Base-by-base conservation (phyloP, 305 asterid species). In the Fraxinus ornus region DNA sequence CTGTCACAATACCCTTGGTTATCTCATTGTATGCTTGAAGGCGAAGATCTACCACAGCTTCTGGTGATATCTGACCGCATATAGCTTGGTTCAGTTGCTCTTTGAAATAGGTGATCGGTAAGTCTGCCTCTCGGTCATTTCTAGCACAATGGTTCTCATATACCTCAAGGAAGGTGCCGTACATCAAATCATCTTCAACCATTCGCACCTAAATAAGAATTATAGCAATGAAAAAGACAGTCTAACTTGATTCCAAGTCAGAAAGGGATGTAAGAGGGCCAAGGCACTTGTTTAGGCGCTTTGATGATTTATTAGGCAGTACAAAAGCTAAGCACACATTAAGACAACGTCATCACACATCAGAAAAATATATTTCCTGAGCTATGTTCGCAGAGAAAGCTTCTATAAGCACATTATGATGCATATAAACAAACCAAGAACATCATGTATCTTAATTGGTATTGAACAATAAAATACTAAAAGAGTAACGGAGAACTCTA, bases 121-220 rank as follows among this genome's bases (percentile, higher is more conserved):
- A 86, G 83, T 97, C 99, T 24, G 99, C 96, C 88, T 97, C 99
- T 73, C 97, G 85, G 82, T 93, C 94, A 80, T 97, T 92, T 86
- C 99, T 92, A 79, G 99, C 97, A 92, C 98, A 97, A 80, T 97
- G 97, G 86, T 93, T 97, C 90, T 97, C 99, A 82, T 97, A 97
- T 76, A 97, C 99, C 94, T 97, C 98, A 26, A 97, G 94, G 87
- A 94, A 93, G 82, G 98, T 97, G 92, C 95, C 94, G 90, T 97
- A 95, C 94, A 94, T 95, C 77, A 97, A 87, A 90, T 97, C 99
- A 84, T 97, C 99, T 88, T 97, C 99, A 60, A 97, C 99, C 98
- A 97, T 94, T 66, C 97, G 98, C 49, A 97, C 99, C 99, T 97
- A 86, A 24, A 62, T n/a, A 55, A 82, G 32, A 83, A 60, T 52